A percentile compares a stretch with the other conserved stretches of the same genome.
phyloP scores from a whole-genome alignment of 345 rosid species.

The Alliaria petiolata region DNA sequence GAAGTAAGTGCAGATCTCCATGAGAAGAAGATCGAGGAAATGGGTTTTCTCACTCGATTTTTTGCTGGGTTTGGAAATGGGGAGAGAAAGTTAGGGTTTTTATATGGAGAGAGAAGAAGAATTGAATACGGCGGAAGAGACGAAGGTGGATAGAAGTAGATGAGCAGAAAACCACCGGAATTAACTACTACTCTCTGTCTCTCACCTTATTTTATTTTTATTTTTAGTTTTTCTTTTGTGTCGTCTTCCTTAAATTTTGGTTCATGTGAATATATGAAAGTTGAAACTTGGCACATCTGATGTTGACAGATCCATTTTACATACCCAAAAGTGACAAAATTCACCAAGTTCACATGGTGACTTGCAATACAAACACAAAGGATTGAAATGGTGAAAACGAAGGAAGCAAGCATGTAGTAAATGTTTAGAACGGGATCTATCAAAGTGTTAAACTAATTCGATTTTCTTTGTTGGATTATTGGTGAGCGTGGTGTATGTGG shows the following conservation, averaged over 20 bases:
- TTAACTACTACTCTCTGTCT: constrained; percentile 34
- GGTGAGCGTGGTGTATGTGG: too few relatives aligned
- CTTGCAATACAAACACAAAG: not conserved
- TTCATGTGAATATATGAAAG: not conserved
- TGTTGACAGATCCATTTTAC: not conserved
- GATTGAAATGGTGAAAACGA: not conserved
- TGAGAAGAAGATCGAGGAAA: constrained; percentile 23
- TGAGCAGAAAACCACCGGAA: constrained; percentile 66
- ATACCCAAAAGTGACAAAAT: not conserved
- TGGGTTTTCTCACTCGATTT: not conserved
- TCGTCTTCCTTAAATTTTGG: not conserved
- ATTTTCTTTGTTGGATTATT: too few relatives aligned
- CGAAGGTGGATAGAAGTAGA: constrained; percentile 44
- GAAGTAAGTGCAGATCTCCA: constrained; percentile 58
- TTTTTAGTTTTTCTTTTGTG: not conserved
- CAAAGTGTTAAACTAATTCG: too few relatives aligned
- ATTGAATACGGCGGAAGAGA: not conserved
- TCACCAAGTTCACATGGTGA: not conserved
- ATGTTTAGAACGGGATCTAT: too few relatives aligned
- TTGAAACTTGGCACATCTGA: constrained; percentile 15
- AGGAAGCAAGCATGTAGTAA: too few relatives aligned
- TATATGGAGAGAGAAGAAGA: not conserved
- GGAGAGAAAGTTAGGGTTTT: not conserved
- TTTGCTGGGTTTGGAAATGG: not conserved
- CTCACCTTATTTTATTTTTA: not conserved